These are phyloP conservation scores for Sporothrix pseudoabietina DNA, from an alignment of 2,329 filamentous ascomycete species.

Conservation along the genomic window DNA sequence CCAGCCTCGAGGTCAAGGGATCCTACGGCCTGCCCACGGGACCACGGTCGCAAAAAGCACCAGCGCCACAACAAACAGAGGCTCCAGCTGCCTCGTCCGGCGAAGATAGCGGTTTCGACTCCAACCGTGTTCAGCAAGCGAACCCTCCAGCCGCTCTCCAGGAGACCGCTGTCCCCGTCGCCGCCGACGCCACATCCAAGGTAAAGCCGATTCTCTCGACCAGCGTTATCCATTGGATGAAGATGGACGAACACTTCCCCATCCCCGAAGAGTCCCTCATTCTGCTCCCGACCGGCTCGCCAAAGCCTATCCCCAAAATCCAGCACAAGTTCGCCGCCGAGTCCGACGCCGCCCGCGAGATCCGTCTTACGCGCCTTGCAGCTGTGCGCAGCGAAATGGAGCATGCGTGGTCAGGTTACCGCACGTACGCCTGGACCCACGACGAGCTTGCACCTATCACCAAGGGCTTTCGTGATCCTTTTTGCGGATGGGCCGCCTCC, in stretches of 20 bases:
- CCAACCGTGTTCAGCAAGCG: conserved; percentile 33
- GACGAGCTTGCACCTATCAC: conserved; percentile 81
- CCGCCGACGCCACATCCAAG: background rate
- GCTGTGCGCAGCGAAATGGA: conserved; percentile 73
- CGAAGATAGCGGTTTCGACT: background rate
- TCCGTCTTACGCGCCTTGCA: conserved; percentile 64
- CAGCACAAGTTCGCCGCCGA: conserved; percentile 73
- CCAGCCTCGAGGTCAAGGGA: conserved; percentile 37
- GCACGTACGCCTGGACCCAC: conserved; percentile 75
- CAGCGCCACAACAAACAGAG: conserved; percentile 30
- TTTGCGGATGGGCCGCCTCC: conserved; percentile 89
- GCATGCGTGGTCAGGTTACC: conserved; percentile 83
- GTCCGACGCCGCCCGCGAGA: conserved; percentile 58
- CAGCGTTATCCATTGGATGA: conserved; percentile 67
- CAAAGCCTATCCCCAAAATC: conserved; percentile 72
- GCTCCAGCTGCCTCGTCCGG: background rate
- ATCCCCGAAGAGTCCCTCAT: conserved; percentile 71
- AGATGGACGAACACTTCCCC: conserved; percentile 75
- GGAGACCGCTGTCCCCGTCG: conserved; percentile 16
- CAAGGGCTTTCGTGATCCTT: conserved; percentile 71
- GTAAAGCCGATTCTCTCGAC: conserved; percentile 30
- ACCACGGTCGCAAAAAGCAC: background rate
- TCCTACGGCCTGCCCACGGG: conserved; percentile 38
- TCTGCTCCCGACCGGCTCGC: conserved; percentile 69
- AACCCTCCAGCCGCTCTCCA: conserved; percentile 13